phyloP scores from a whole-genome alignment of 768 basidiomycete species.

The Lentinula raphanica region DNA sequence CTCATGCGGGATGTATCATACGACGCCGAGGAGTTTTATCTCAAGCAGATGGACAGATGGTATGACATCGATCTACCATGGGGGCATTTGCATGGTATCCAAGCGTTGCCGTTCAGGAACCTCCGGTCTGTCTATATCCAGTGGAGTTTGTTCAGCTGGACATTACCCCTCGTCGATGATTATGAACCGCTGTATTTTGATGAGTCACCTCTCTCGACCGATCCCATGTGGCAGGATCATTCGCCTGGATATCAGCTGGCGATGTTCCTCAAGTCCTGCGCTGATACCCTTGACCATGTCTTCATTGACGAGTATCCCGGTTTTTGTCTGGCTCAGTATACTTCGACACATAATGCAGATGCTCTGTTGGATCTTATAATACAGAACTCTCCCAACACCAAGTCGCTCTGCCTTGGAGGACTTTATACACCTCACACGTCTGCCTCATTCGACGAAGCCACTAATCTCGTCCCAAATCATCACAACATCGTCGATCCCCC shows the following conservation, averaged over 20 bases:
- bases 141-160: constrained; percentile 2
- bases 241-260: background rate
- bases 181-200: no score
- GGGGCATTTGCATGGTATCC: background rate
- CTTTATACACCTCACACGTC: background rate
- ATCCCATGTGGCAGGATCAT: background rate
- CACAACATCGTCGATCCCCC: background rate
- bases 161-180: background rate
- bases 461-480: no score
- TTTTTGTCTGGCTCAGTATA: background rate
- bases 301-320: constrained; percentile 4
- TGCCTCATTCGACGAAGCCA: background rate
- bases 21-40: background rate
- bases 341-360: background rate
- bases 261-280: background rate
- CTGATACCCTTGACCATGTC: no score
- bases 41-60: background rate
- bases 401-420: background rate
- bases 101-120: background rate
- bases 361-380: background rate
- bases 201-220: no score
- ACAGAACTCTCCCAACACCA: background rate
- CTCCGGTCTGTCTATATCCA: background rate
- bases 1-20: background rate
- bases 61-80: background rate